A percentile compares a stretch with the other conserved stretches of the same genome.
Conservation (phyloP, 805 yeast genomes). For the Saccharomyces mikatae region DNA sequence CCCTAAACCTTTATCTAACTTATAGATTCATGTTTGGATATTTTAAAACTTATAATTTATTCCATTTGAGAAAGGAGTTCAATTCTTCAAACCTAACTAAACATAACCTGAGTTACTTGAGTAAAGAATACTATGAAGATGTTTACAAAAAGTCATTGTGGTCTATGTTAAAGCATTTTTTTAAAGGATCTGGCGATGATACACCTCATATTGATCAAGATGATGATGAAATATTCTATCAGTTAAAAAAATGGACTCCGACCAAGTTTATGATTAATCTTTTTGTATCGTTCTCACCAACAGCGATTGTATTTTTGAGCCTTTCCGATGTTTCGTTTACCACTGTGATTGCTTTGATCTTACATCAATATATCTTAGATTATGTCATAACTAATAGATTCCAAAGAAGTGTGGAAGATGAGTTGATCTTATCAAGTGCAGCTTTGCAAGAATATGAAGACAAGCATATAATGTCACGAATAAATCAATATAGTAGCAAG, state of each 20-base stretch:
- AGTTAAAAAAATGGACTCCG: conserved; percentile 60
- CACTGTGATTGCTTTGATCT: conserved; percentile 30
- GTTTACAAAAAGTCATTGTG: conserved; percentile 16
- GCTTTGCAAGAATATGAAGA: conserved; percentile 52
- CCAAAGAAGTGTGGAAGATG: conserved; percentile 45
- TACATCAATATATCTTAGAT: conserved; percentile 34
- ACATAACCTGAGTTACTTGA: conserved; percentile 14
- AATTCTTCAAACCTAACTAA: conserved; percentile 15
- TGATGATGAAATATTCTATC: conserved; percentile 37
- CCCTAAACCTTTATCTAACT: conserved; percentile 9
- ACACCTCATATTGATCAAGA: background rate
- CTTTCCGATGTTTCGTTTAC: conserved; percentile 33
- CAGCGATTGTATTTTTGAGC: conserved; percentile 39
- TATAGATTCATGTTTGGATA: conserved; percentile 17
- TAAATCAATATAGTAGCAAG: conserved; percentile 50
- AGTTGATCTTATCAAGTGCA: conserved; percentile 51
- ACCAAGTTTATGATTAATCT: conserved; percentile 46
- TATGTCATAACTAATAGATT: conserved; percentile 38
- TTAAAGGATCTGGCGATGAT: conserved; percentile 7
- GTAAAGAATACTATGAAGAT: conserved; percentile 16
- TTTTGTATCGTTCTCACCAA: conserved; percentile 52
- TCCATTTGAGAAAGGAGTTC: conserved; percentile 10
- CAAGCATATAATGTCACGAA: conserved; percentile 45
- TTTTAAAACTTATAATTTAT: conserved; percentile 19
- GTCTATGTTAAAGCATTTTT: conserved; percentile 14